A percentile compares a stretch with the other conserved stretches of the same genome.
phyloP scores from a whole-genome alignment of 2,329 filamentous ascomycete genomes.

The Trichoderma gracile region DNA sequence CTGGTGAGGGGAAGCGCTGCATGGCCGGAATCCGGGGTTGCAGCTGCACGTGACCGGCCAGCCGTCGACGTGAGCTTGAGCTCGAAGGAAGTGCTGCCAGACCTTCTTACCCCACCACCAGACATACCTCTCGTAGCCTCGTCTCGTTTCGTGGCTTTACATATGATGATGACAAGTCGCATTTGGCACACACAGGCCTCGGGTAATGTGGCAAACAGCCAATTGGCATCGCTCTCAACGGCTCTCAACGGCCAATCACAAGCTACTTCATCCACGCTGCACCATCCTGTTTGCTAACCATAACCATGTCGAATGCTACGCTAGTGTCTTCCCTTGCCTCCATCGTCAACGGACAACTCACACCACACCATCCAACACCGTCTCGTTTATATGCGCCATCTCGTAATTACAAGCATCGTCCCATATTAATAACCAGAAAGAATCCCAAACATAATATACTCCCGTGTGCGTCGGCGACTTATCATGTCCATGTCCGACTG shows the following conservation, averaged over 20 bases:
- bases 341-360: background rate
- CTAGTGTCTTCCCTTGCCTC: background rate
- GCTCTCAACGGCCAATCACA: background rate
- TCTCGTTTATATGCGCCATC: conserved; percentile 3
- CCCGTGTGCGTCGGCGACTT: background rate
- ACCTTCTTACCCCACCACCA: background rate
- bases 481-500: background rate
- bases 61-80: background rate
- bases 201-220: conserved; percentile 14
- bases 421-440: background rate
- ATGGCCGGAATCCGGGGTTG: conserved; percentile 25
- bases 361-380: background rate
- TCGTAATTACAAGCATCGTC: background rate
- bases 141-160: too few relatives aligned
- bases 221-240: background rate
- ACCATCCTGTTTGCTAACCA: background rate
- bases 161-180: background rate
- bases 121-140: background rate
- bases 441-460: background rate
- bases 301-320: background rate
- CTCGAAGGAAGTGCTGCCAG: background rate
- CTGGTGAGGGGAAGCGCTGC: conserved; percentile 35
- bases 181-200: background rate
- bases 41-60: conserved; percentile 19
- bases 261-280: too few relatives aligned